Percentiles rank a stretch among this genome's conserved stretches.
Conservation (phyloP, 768 basidiomycete genomes). For the Termitomyces eurrhizus region DNA sequence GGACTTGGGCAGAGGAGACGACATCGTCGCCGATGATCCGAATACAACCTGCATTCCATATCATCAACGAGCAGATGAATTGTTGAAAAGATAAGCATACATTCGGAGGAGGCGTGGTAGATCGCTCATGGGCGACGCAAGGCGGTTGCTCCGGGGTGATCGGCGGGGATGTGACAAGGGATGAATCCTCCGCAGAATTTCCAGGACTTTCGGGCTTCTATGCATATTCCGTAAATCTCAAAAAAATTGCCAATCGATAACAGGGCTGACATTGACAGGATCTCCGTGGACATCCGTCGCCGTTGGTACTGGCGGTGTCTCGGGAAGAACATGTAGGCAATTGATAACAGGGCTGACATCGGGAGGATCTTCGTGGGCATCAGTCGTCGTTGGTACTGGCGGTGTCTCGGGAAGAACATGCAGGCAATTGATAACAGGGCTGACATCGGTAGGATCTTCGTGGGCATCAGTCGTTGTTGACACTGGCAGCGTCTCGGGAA, state of each 20-base stretch:
- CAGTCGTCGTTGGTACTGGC: background rate
- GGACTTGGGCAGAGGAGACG: conserved; percentile 14
- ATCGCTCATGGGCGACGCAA: background rate
- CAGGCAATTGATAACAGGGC: background rate
- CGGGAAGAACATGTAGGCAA: background rate
- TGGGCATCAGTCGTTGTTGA: background rate
- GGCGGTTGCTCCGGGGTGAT: conserved; percentile 11
- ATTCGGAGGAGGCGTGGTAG: conserved; percentile 7
- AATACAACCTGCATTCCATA: conserved; percentile 10
- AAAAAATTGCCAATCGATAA: background rate
- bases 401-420: background rate
- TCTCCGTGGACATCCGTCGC: background rate
- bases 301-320: background rate
- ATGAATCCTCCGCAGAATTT: background rate
- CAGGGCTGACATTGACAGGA: background rate
- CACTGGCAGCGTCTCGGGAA: background rate
- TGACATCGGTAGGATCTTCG: background rate
- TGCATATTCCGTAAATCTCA: background rate
- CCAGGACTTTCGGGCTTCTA: conserved; percentile 2
- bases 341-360: background rate
- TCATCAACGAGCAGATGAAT: background rate
- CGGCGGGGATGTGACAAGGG: conserved; percentile 5
- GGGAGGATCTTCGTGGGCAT: background rate
- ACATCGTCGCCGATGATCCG: conserved; percentile 13
- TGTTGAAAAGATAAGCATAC: background rate